Conservation (phyloP, 495 filamentous ascomycete genomes). For the Penicillium verhagenii region DNA sequence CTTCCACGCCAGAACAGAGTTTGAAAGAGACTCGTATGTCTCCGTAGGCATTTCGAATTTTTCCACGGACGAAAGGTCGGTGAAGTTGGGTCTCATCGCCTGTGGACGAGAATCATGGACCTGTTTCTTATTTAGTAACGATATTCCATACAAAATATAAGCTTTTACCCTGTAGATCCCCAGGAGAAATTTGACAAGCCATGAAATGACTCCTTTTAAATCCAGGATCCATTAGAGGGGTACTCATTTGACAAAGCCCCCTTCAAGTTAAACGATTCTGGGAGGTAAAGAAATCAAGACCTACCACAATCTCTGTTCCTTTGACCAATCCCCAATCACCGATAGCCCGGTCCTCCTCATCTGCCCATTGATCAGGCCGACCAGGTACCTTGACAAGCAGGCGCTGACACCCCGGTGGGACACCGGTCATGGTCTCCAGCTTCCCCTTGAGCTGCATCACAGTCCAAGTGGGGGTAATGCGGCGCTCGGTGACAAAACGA, state of each 20-base stretch:
- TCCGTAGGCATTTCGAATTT: slow-evolving; percentile 82
- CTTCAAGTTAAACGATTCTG: not conserved
- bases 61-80: slow-evolving; percentile 72
- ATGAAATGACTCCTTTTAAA: too few relatives aligned
- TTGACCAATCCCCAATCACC: slow-evolving; percentile 41
- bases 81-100: slow-evolving; percentile 69
- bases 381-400: slow-evolving; percentile 50
- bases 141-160: too few relatives aligned
- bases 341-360: slow-evolving; percentile 34
- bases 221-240: too few relatives aligned
- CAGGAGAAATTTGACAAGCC: too few relatives aligned
- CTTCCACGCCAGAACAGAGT: slow-evolving; percentile 94
- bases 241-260: too few relatives aligned
- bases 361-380: slow-evolving; percentile 38
- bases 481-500: slow-evolving; percentile 75
- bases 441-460: slow-evolving; percentile 82
- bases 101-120: slow-evolving; percentile 76
- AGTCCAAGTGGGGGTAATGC: slow-evolving; percentile 90
- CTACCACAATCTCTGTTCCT: slow-evolving; percentile 46
- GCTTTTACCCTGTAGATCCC: too few relatives aligned
- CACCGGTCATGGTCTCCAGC: slow-evolving; percentile 90
- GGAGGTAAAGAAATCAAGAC: slow-evolving; percentile 1
- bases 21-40: slow-evolving; percentile 77
- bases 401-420: slow-evolving; percentile 76
- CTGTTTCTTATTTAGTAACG: slow-evolving; percentile 40